These are phyloP conservation scores for Cercophora scortea DNA, from an alignment of 495 filamentous ascomycete genomes.

Conservation along the genomic window DNA sequence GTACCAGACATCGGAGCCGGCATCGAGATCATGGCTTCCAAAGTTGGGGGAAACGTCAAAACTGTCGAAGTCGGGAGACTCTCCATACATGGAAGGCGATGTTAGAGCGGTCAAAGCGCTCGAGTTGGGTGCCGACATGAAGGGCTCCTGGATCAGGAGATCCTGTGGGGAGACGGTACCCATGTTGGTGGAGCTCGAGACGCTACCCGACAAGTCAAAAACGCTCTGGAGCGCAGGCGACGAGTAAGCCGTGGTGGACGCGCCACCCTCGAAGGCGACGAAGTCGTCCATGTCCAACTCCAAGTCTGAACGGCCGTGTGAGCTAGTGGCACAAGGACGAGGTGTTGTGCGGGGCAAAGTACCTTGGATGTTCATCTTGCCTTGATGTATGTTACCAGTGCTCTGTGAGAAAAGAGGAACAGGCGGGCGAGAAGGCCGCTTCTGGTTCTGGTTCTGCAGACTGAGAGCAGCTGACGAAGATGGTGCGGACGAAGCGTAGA, in stretches of 20 bases:
- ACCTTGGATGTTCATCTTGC: slow-evolving; percentile 44
- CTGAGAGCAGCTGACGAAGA: slow-evolving; percentile 36
- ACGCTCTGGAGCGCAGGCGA: slow-evolving; percentile 41
- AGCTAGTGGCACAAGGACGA: slow-evolving; percentile 14
- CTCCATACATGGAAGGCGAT: slow-evolving; percentile 68
- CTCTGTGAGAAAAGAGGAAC: slow-evolving; percentile 47
- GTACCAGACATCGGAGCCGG: slow-evolving; percentile 43
- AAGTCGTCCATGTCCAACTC: slow-evolving; percentile 46
- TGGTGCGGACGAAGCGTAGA: slow-evolving; percentile 48
- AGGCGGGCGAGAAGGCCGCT: slow-evolving; percentile 38
- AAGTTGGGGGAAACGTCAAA: slow-evolving; percentile 73
- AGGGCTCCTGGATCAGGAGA: slow-evolving; percentile 56
- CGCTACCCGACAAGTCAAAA: slow-evolving; percentile 37
- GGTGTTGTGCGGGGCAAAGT: slow-evolving; percentile 7
- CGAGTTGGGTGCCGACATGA: slow-evolving; percentile 72
- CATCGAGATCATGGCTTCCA: slow-evolving; percentile 40
- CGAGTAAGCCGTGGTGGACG: slow-evolving; percentile 38
- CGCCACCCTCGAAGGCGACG: slow-evolving; percentile 43
- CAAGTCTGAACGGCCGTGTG: slow-evolving; percentile 25
- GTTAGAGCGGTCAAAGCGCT: slow-evolving; percentile 77
- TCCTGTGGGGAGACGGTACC: slow-evolving; percentile 84
- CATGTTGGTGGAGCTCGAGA: slow-evolving; percentile 38
- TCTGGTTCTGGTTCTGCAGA: slow-evolving; percentile 26
- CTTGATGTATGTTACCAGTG: slow-evolving; percentile 32
- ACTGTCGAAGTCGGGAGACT: slow-evolving; percentile 62